Conservation (phyloP, 2,329 filamentous ascomycete genomes). For the Xylaria sp. region DNA sequence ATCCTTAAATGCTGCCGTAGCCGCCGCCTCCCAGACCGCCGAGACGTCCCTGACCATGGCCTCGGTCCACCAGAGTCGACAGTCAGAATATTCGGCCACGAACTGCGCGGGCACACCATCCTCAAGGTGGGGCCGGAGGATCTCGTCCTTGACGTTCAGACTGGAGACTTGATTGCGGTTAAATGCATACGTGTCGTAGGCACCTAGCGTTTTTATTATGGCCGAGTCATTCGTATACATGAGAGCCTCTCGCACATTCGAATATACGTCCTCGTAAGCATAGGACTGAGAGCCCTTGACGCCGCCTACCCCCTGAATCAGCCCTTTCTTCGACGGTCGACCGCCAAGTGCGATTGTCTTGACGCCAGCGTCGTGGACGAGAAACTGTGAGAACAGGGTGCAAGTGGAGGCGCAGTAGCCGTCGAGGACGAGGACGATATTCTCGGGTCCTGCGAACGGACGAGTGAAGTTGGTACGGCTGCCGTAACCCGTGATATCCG, state of each 20-base stretch:
- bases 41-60: conserved; percentile 44
- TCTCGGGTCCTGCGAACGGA: conserved; percentile 50
- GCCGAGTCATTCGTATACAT: conserved; percentile 27
- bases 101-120: conserved; percentile 45
- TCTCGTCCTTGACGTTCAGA: conserved; percentile 39
- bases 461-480: conserved; percentile 42
- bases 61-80: conserved; percentile 47
- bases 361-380: conserved; percentile 48
- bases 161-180: conserved; percentile 32
- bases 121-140: conserved; percentile 33
- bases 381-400: conserved; percentile 50
- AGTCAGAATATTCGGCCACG: conserved; percentile 43
- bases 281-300: conserved; percentile 46
- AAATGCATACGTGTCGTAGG: conserved; percentile 32
- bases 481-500: conserved; percentile 47
- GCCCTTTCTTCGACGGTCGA: conserved; percentile 37
- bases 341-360: conserved; percentile 51
- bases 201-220: conserved; percentile 29
- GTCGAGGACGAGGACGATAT: conserved; percentile 56
- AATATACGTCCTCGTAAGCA: conserved; percentile 29
- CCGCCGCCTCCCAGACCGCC: conserved; percentile 43
- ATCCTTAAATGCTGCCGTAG: conserved; percentile 37
- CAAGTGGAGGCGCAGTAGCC: conserved; percentile 56
- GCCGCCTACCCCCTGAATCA: conserved; percentile 51
- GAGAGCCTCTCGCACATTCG: conserved; percentile 25